Conservation (phyloP, 163 green algal genomes). For the Volvox carteri region DNA sequence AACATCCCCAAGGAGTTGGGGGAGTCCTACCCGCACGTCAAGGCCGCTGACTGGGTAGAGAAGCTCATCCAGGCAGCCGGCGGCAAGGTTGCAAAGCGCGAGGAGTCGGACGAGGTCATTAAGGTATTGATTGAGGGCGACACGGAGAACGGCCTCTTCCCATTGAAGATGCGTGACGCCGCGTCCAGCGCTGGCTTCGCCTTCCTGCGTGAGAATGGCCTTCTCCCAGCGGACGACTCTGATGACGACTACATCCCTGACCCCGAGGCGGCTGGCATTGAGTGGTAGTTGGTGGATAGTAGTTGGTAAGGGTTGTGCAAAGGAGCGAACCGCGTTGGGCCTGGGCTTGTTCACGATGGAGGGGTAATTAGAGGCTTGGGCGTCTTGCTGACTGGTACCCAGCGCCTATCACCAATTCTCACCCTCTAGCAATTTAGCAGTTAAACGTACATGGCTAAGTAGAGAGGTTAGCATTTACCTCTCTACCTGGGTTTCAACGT, state of each 20-base stretch:
- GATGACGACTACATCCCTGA: slow-evolving; percentile 83
- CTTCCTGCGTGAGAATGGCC: slow-evolving; percentile 83
- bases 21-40: slow-evolving; percentile 69
- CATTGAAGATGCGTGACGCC: slow-evolving; percentile 88
- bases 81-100: slow-evolving; percentile 57
- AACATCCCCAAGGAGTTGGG: slow-evolving; percentile 84
- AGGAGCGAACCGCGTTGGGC: no score
- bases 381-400: no score
- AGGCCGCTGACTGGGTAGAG: slow-evolving; percentile 77
- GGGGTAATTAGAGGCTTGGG: no score
- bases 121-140: slow-evolving; percentile 66
- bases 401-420: no score
- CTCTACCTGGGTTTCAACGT: no score
- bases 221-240: slow-evolving; percentile 78
- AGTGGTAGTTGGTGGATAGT: no score
- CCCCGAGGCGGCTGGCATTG: slow-evolving; percentile 62
- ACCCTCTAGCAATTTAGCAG: no score
- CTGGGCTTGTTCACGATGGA: no score
- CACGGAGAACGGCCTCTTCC: slow-evolving; percentile 78
- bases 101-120: slow-evolving; percentile 75
- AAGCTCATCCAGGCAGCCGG: slow-evolving; percentile 70
- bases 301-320: no score
- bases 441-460: no score
- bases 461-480: no score
- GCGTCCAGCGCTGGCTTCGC: slow-evolving; percentile 79